Conservation (phyloP, 2,329 filamentous ascomycete species). For the Diaporthe vaccinii region DNA sequence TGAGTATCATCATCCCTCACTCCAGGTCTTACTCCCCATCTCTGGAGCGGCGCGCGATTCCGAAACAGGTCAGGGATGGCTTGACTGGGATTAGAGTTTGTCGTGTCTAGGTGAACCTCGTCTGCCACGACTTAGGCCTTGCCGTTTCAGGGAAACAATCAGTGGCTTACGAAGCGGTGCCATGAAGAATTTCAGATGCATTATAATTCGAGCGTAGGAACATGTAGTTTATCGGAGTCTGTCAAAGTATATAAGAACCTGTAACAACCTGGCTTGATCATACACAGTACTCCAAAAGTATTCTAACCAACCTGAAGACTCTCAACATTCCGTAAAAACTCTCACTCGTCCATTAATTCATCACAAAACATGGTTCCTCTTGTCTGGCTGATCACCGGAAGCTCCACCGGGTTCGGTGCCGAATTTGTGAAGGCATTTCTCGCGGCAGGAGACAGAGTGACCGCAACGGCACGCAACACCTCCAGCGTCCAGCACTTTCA, state of each 20-base stretch:
- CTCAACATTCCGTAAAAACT: neutral
- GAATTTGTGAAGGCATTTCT: constrained; percentile 60
- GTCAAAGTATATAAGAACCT: neutral
- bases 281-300: neutral
- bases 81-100: neutral
- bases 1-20: no score
- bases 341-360: neutral
- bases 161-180: neutral
- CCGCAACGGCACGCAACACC: constrained; percentile 62
- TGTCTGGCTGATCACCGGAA: constrained; percentile 68
- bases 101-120: neutral
- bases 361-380: constrained; percentile 43
- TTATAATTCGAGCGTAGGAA: no score
- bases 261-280: neutral
- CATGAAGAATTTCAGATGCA: no score
- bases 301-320: neutral
- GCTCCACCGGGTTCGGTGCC: constrained; percentile 65
- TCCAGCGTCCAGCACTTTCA: constrained; percentile 43
- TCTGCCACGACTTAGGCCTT: neutral
- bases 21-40: neutral
- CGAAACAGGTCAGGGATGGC: neutral
- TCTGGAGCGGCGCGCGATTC: neutral
- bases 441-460: constrained; percentile 60
- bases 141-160: neutral
- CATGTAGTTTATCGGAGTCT: no score